A percentile compares a stretch with the other conserved stretches of the same genome.
Evolutionary conservation across 23 red algal genomes (phyloP).

Genomic region (Pyropia haitanensis): DNA sequence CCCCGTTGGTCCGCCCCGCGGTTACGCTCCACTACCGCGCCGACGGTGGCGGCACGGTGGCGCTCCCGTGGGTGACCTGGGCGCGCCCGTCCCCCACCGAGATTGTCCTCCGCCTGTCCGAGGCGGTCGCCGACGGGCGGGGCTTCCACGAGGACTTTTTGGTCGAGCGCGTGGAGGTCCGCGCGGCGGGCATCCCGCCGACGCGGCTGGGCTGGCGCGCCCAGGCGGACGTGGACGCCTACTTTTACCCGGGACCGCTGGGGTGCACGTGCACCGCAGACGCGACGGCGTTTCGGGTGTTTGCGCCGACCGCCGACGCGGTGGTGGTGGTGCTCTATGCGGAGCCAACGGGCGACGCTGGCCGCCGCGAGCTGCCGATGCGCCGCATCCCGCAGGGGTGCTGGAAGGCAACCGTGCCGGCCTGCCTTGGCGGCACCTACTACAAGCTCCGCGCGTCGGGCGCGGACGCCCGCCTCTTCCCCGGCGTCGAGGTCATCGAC

Average conservation of each 20-base stretch:
- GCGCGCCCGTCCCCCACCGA: too few species aligned
- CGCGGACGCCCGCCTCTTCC: conserved; percentile 56
- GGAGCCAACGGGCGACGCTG: conserved; percentile 19
- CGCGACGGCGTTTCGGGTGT: conserved; percentile 44
- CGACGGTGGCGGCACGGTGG: too few species aligned
- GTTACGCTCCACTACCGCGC: too few species aligned
- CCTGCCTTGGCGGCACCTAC: conserved; percentile 57
- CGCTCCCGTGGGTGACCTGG: too few species aligned
- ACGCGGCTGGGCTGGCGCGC: conserved; percentile 29
- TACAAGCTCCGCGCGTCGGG: conserved; percentile 70
- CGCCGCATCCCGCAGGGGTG: conserved; percentile 67
- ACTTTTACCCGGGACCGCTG: conserved; percentile 56
- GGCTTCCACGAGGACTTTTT: conserved; percentile 72
- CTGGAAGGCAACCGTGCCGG: conserved; percentile 50
- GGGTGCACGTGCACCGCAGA: conserved; percentile 40
- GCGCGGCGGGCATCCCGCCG: conserved; percentile 14
- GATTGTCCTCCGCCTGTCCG: too few species aligned
- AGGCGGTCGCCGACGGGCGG: too few species aligned
- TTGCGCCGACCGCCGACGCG: conserved; percentile 55
- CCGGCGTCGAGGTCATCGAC: conserved; percentile 81
- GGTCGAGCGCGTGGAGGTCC: conserved; percentile 46
- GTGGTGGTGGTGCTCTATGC: conserved; percentile 54
- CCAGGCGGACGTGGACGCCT: conserved; percentile 51
- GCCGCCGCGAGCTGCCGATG: conserved; percentile 45
- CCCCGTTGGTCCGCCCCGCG: too few species aligned